Evolutionary conservation across 345 rosid genomes (phyloP).

Genomic region (Hevea brasiliensis): DNA sequence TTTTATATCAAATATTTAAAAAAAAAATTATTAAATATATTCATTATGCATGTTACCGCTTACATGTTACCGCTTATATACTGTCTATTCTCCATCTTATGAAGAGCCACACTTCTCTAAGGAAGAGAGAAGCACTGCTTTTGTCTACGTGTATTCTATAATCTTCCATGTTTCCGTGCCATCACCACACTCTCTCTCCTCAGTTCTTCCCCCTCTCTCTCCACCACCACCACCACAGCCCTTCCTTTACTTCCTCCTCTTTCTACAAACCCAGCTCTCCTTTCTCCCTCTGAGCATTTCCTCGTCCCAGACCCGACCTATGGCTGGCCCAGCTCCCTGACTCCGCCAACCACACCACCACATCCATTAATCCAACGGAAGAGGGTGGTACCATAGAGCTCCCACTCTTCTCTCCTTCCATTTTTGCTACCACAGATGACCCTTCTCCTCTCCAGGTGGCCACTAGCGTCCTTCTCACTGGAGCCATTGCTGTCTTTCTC

Average conservation of each 20-base stretch:
- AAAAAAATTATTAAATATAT: too few species aligned
- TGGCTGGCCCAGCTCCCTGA: conserved; percentile 36
- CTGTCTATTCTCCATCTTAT: too few species aligned
- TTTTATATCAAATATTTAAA: too few species aligned
- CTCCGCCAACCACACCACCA: conserved; percentile 6
- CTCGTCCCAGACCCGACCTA: too few species aligned
- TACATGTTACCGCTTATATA: too few species aligned
- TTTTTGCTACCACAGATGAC: conserved; percentile 73
- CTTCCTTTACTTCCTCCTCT: too few species aligned
- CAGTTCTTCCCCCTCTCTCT: conserved; percentile 17
- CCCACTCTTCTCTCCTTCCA: conserved; percentile 44
- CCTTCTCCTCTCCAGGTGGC: conserved; percentile 75
- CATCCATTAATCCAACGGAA: conserved; percentile 32
- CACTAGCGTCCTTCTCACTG: conserved; percentile 84
- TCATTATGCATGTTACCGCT: too few species aligned
- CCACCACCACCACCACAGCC: conserved; percentile 6
- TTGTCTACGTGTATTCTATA: too few species aligned
- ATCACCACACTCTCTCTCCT: conserved; percentile 9
- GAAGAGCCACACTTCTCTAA: too few species aligned
- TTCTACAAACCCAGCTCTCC: too few species aligned
- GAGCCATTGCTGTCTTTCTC: conserved; percentile 78
- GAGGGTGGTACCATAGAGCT: conserved; percentile 80
- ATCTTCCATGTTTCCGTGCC: conserved; percentile 55
- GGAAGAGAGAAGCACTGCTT: too few species aligned
- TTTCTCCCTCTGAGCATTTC: too few species aligned